Conservation (phyloP, 1,284 basidiomycete genomes). For the Ustilago lituana region DNA sequence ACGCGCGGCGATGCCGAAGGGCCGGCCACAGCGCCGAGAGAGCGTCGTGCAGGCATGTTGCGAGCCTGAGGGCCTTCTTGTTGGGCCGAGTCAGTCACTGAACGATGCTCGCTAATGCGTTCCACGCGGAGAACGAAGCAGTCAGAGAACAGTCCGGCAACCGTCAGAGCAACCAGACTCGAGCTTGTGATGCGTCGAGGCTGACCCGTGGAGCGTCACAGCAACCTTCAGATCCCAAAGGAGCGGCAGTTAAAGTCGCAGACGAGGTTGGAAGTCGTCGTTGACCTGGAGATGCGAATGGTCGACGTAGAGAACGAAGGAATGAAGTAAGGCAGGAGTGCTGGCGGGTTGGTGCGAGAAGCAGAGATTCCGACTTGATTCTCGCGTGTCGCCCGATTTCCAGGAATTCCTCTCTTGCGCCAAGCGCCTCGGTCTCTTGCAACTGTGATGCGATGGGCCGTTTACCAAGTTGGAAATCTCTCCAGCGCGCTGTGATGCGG, state of each 20-base stretch:
- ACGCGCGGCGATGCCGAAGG: slow-evolving; percentile 30
- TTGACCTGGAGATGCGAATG: not conserved
- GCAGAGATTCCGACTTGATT: slow-evolving; percentile 8
- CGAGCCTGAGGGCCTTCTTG: too few relatives aligned
- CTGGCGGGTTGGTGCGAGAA: slow-evolving; percentile 7
- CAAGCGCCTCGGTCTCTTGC: too few relatives aligned
- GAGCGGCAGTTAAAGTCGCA: not conserved
- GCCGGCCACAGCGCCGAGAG: slow-evolving; percentile 34
- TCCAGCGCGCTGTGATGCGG: not conserved
- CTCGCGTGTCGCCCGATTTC: slow-evolving; percentile 9
- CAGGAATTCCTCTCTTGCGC: not conserved
- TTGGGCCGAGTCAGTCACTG: too few relatives aligned
- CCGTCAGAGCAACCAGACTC: too few relatives aligned
- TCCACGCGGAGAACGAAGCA: too few relatives aligned
- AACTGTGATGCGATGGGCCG: too few relatives aligned
- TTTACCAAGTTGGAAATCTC: too few relatives aligned
- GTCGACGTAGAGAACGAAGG: slow-evolving; percentile 21
- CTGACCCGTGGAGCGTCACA: too few relatives aligned
- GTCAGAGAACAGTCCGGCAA: too few relatives aligned
- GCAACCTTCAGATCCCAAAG: too few relatives aligned
- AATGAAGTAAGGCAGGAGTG: slow-evolving; percentile 1
- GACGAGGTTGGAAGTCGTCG: not conserved
- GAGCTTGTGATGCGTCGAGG: too few relatives aligned
- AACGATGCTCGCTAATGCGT: too few relatives aligned
- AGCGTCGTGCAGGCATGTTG: slow-evolving; percentile 37